Conservation (phyloP, 192 early-diverging fungal genomes). For the Phlyctochytrium planicorne region DNA sequence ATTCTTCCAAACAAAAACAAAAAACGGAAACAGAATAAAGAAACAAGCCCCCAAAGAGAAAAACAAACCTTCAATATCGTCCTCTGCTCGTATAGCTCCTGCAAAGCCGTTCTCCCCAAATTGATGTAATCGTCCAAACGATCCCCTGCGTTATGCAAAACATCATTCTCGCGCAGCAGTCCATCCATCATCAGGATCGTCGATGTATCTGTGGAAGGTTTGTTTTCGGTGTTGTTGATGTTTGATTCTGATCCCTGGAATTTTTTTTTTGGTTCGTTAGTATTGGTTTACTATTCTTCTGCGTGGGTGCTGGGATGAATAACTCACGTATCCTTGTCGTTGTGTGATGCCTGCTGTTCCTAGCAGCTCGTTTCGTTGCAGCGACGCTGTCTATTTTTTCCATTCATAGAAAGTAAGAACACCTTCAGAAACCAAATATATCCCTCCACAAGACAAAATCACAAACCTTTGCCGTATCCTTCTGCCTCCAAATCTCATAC, state of each 20-base stretch:
- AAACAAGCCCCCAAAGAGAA: no score
- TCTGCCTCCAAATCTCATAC: slow-evolving; percentile 27
- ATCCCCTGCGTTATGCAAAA: slow-evolving; percentile 16
- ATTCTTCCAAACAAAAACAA: no score
- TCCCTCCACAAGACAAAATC: neutral
- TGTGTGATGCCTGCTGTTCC: slow-evolving; percentile 23
- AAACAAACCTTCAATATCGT: slow-evolving; percentile 44
- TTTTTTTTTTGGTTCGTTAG: no score
- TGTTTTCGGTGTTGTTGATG: neutral
- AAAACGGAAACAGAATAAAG: no score
- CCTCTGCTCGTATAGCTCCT: slow-evolving; percentile 51
- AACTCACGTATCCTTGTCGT: slow-evolving; percentile 15
- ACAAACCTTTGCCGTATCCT: slow-evolving; percentile 20
- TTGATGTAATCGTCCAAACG: slow-evolving; percentile 43
- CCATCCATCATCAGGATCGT: slow-evolving; percentile 47
- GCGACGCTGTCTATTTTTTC: slow-evolving; percentile 16
- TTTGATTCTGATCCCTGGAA: no score
- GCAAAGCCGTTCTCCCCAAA: slow-evolving; percentile 40
- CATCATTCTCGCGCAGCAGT: slow-evolving; percentile 31
- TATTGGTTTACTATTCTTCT: no score
- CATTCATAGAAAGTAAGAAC: neutral
- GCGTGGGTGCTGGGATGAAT: no score
- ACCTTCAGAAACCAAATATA: neutral
- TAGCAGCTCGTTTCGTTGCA: slow-evolving; percentile 36
- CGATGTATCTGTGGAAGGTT: slow-evolving; percentile 12